Evolutionary conservation across 2,329 filamentous ascomycete species (phyloP).

Genomic region (Apiospora kogelbergensis): DNA sequence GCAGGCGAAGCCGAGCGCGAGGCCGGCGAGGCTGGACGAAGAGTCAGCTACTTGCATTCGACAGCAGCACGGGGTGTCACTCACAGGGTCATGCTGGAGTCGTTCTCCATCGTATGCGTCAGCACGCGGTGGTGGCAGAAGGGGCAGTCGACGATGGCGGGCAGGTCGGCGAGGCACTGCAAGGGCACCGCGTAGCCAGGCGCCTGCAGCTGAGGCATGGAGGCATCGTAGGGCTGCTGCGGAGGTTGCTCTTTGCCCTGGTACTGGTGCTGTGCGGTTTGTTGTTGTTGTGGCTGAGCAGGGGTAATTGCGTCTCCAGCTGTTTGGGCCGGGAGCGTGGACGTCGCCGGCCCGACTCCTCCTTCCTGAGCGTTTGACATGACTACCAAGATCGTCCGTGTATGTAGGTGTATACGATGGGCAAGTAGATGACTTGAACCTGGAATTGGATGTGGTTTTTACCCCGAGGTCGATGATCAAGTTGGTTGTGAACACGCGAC

Average conservation of each 20-base stretch:
- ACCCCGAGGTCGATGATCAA: background rate
- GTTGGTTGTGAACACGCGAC: background rate
- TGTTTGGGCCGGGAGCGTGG: background rate
- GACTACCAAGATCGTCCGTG: background rate
- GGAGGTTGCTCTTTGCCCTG: background rate
- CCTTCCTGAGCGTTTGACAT: background rate
- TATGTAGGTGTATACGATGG: background rate
- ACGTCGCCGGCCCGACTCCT: background rate
- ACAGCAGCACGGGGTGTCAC: no score
- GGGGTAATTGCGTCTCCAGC: background rate
- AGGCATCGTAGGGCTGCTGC: background rate
- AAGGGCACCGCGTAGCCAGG: background rate
- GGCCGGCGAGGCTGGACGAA: constrained; percentile 8
- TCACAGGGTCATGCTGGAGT: constrained; percentile 18
- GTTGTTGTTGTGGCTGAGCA: constrained; percentile 8
- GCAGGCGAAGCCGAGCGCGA: constrained; percentile 12
- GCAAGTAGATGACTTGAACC: background rate
- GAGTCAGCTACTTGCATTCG: background rate
- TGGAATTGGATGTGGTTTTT: background rate
- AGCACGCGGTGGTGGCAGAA: constrained; percentile 14
- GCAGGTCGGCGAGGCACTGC: background rate
- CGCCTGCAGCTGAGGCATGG: background rate
- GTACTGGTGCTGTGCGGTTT: background rate
- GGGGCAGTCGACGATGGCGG: constrained; percentile 18
- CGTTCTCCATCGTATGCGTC: constrained; percentile 14